These are phyloP conservation scores for Globisporangium sylvaticum DNA, from an alignment of 352 stramenopile genomes.

Conservation along the genomic window DNA sequence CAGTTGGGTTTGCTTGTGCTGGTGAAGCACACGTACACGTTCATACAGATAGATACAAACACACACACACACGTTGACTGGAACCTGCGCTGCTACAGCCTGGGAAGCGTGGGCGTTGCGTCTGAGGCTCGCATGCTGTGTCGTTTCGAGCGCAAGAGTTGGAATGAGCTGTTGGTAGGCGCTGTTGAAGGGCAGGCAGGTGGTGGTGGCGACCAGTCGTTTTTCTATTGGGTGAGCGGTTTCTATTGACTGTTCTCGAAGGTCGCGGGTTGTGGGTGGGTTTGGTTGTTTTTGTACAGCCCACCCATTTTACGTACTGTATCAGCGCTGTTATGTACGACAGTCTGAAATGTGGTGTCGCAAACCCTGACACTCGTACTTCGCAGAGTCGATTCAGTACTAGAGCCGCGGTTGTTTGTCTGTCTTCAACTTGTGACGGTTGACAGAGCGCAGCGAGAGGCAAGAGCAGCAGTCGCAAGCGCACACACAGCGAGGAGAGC, in stretches of 20 bases:
- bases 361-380: background rate
- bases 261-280: background rate
- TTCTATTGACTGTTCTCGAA: background rate
- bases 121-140: background rate
- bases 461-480: background rate
- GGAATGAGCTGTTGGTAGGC: conserved; percentile 1
- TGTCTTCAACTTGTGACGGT: background rate
- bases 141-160: conserved; percentile 1
- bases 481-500: background rate
- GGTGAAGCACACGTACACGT: background rate
- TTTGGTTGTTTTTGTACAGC: background rate
- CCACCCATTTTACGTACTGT: too few species aligned
- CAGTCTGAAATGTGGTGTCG: background rate
- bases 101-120: background rate
- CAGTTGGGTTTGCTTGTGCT: conserved; percentile 44
- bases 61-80: background rate
- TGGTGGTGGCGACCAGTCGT: conserved; percentile 12
- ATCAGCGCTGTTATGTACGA: background rate
- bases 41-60: background rate
- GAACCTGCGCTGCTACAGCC: background rate
- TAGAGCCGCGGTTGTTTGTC: background rate
- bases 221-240: conserved; percentile 7
- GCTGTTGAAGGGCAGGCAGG: background rate
- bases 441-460: background rate
- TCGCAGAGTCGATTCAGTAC: background rate